Evolutionary conservation across 2,329 filamentous ascomycete genomes (phyloP).

Genomic region (Hymenoscyphus albidus): DNA sequence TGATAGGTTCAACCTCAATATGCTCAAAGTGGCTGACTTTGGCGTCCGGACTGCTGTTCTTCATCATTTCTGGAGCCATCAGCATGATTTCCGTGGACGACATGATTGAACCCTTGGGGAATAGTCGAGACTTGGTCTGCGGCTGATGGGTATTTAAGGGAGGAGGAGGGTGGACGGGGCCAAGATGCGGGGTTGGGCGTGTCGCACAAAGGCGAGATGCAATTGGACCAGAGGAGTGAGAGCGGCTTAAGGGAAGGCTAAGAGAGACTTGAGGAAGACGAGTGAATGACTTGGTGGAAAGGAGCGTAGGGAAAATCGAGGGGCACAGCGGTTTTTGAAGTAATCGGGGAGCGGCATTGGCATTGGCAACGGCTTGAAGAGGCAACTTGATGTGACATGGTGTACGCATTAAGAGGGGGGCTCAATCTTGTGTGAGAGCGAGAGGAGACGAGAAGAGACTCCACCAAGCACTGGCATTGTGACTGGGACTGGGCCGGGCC

Average conservation of each 20-base stretch:
- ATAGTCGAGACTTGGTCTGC: neutral
- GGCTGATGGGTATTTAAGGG: neutral
- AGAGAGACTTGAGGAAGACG: neutral
- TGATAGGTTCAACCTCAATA: neutral
- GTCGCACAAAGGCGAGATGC: neutral
- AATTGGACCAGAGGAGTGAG: neutral
- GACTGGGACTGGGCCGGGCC: no score
- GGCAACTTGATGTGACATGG: constrained; percentile 8
- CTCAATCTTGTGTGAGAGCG: neutral
- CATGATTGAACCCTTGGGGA: constrained; percentile 2
- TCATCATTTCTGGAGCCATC: neutral
- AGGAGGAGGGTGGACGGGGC: neutral
- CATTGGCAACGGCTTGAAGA: neutral
- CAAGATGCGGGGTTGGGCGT: neutral
- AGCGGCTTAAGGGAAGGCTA: neutral
- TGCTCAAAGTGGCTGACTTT: constrained; percentile 12
- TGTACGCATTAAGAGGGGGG: constrained; percentile 10
- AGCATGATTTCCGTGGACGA: neutral
- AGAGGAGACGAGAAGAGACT: no score
- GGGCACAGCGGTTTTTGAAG: neutral
- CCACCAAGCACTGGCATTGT: neutral
- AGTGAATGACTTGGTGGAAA: neutral
- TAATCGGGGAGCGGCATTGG: neutral
- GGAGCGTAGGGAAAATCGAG: neutral
- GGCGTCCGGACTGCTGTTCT: constrained; percentile 6